Conservation (phyloP, 2,329 filamentous ascomycete species). For the Paraphaeosphaeria sporulosa region DNA sequence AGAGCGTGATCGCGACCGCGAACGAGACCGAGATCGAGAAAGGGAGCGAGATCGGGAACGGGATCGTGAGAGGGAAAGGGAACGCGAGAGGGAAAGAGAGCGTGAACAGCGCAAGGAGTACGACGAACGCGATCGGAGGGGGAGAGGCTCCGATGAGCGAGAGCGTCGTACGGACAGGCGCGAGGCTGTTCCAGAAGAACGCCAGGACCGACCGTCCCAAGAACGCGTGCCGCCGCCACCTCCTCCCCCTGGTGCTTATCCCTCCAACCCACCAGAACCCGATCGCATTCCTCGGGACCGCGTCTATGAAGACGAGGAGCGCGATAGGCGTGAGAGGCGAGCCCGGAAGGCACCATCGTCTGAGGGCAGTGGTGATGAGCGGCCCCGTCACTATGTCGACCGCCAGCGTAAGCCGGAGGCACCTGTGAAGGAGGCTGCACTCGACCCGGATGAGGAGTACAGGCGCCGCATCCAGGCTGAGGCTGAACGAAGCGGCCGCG, state of each 20-base stretch:
- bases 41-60: conserved; percentile 49
- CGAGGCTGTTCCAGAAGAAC: conserved; percentile 21
- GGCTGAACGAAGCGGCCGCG: conserved; percentile 47
- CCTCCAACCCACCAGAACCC: conserved; percentile 30
- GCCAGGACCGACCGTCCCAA: conserved; percentile 25
- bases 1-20: conserved; percentile 49
- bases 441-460: conserved; percentile 61
- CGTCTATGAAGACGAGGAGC: conserved; percentile 43
- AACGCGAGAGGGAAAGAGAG: conserved; percentile 47
- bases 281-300: conserved; percentile 41
- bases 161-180: conserved; percentile 30
- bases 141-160: conserved; percentile 29
- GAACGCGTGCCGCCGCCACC: conserved; percentile 22
- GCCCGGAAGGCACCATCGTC: conserved; percentile 38
- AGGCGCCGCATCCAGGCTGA: conserved; percentile 57
- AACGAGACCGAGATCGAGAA: conserved; percentile 38
- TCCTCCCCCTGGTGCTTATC: conserved; percentile 22
- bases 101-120: conserved; percentile 32
- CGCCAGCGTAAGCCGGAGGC: conserved; percentile 43
- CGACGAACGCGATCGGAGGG: conserved; percentile 44
- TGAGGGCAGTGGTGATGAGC: conserved; percentile 45
- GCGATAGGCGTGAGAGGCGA: conserved; percentile 31
- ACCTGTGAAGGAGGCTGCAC: conserved; percentile 33
- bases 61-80: conserved; percentile 11
- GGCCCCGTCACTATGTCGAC: conserved; percentile 48